Conservation (phyloP, 2,329 filamentous ascomycete species). For the Elsinoe fawcettii region DNA sequence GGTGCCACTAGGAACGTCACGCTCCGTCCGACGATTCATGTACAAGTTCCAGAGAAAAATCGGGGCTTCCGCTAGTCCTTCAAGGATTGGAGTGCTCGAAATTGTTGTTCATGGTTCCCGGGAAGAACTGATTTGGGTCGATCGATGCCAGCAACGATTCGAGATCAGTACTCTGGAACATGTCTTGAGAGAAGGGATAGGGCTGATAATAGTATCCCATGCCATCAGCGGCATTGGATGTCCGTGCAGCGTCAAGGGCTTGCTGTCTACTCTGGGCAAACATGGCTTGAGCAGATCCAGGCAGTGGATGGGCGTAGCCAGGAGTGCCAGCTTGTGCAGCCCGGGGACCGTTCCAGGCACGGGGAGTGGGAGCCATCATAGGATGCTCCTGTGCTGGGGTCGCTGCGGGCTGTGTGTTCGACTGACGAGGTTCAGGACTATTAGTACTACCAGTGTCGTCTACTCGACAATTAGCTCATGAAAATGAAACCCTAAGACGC, state of each 20-base stretch:
- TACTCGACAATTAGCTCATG: too few species aligned
- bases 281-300: slow-evolving; percentile 2
- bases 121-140: background rate
- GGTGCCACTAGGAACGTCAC: too few species aligned
- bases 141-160: slow-evolving; percentile 2
- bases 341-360: background rate
- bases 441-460: background rate
- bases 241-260: background rate
- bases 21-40: too few species aligned
- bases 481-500: too few species aligned
- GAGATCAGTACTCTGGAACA: slow-evolving; percentile 12
- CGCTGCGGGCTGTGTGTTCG: background rate
- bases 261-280: slow-evolving; percentile 1
- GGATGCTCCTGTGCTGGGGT: background rate
- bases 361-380: background rate
- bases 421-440: background rate
- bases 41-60: too few species aligned
- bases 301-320: background rate
- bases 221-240: background rate
- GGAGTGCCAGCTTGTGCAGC: background rate
- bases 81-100: background rate
- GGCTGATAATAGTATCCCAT: slow-evolving; percentile 8
- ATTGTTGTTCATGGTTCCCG: background rate
- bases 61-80: background rate
- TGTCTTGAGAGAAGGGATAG: background rate